A percentile compares a stretch with the other conserved stretches of the same genome.
Conservation (phyloP, 2,329 filamentous ascomycete genomes). For the Trichoderma sp. region DNA sequence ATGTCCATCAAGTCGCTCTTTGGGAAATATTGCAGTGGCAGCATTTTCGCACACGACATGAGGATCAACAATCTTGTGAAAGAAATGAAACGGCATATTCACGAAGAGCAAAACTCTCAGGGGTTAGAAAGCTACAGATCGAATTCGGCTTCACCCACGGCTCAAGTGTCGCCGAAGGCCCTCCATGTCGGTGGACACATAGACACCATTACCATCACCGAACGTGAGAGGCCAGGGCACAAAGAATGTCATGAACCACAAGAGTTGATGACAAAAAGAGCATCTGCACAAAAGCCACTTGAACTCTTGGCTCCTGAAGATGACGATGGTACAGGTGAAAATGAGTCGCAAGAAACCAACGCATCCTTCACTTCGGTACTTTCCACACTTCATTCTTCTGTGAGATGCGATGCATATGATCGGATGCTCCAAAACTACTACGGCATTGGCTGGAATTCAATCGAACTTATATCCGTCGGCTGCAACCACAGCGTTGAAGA, state of each 20-base stretch:
- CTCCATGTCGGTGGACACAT: not conserved
- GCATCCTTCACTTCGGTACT: slow-evolving; percentile 23
- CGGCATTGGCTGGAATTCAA: slow-evolving; percentile 31
- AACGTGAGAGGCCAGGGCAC: not conserved
- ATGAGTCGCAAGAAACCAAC: slow-evolving; percentile 18
- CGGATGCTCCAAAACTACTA: slow-evolving; percentile 33
- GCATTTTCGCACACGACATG: slow-evolving; percentile 63
- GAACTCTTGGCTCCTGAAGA: not conserved
- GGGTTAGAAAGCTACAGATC: not conserved
- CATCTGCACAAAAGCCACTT: not conserved
- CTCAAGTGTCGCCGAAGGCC: not conserved
- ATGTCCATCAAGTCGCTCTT: slow-evolving; percentile 70
- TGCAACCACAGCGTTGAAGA: slow-evolving; percentile 35
- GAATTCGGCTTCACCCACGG: not conserved
- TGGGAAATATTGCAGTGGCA: slow-evolving; percentile 62
- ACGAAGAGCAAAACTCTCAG: not conserved
- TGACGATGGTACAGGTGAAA: not conserved
- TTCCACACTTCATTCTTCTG: slow-evolving; percentile 25
- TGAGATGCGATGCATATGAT: slow-evolving; percentile 35
- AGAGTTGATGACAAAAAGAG: too few relatives aligned
- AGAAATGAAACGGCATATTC: not conserved
- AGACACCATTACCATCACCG: not conserved
- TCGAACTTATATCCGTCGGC: slow-evolving; percentile 37
- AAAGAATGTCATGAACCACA: not conserved
- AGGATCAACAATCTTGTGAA: slow-evolving; percentile 46